Conservation (phyloP, 2,329 filamentous ascomycete genomes). For the Xylariales sp. region DNA sequence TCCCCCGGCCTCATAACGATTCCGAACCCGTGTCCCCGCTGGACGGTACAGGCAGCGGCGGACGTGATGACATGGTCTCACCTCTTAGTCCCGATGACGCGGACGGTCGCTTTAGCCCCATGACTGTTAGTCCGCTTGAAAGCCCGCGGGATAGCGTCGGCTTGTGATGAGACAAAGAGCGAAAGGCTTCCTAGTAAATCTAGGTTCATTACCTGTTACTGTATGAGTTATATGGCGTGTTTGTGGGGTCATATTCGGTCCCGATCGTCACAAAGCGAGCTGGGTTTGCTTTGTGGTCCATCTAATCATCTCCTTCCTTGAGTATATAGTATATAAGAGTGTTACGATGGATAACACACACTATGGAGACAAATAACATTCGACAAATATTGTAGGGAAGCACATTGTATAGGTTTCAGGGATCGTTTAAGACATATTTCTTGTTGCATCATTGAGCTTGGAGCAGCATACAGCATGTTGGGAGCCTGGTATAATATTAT, state of each 20-base stretch:
- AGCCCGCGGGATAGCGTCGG: conserved; percentile 39
- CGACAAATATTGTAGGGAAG: no score
- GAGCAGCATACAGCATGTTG: background rate
- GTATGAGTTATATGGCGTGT: background rate
- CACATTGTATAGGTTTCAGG: background rate
- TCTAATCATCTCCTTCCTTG: background rate
- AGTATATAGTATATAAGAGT: background rate
- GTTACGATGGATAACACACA: background rate
- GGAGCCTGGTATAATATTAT: no score
- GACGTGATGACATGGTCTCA: conserved; percentile 37
- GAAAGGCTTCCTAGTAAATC: no score
- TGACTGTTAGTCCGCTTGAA: conserved; percentile 42
- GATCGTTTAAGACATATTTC: background rate
- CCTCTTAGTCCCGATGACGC: conserved; percentile 36
- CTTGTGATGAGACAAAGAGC: conserved; percentile 1
- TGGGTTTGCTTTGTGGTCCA: background rate
- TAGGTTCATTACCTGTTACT: background rate
- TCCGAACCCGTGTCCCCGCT: conserved; percentile 37
- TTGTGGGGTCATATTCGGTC: background rate
- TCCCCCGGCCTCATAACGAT: background rate
- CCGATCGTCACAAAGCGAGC: background rate
- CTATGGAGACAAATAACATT: no score
- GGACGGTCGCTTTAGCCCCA: conserved; percentile 27
- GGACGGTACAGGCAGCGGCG: conserved; percentile 24
- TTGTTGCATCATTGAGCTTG: background rate